These are phyloP conservation scores for Colletotrichum viniferum DNA, from an alignment of 2,329 filamentous ascomycete genomes.

Conservation along the genomic window DNA sequence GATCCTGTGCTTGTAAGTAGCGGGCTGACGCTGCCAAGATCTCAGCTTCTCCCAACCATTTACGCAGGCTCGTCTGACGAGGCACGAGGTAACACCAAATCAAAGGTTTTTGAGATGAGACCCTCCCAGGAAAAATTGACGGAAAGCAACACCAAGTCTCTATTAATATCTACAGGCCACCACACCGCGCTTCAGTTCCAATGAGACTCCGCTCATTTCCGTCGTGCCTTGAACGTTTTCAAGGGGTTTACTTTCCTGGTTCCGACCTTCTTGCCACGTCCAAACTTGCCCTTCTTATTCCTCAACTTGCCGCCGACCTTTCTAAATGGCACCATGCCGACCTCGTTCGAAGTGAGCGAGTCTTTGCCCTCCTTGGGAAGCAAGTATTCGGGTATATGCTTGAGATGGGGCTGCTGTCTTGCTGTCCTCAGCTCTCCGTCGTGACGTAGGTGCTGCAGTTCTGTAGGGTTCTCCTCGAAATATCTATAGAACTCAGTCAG, in stretches of 20 bases:
- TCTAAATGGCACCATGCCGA: slow-evolving; percentile 77
- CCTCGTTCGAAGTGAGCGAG: slow-evolving; percentile 64
- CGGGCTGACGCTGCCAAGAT: background rate
- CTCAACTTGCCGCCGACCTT: slow-evolving; percentile 58
- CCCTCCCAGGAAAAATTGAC: background rate
- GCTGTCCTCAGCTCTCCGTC: slow-evolving; percentile 87
- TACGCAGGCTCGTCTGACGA: background rate
- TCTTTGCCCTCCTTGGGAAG: slow-evolving; percentile 73
- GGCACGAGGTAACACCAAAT: background rate
- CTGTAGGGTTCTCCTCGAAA: slow-evolving; percentile 95
- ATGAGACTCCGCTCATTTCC: slow-evolving; percentile 40
- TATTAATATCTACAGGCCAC: background rate
- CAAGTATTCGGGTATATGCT: slow-evolving; percentile 93
- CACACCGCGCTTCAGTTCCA: background rate
- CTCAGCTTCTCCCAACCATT: background rate
- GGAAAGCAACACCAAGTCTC: background rate
- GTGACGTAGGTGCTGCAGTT: slow-evolving; percentile 85
- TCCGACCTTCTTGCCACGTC: slow-evolving; percentile 48
- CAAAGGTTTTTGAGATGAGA: background rate
- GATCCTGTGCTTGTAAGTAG: background rate
- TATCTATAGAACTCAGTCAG: slow-evolving; percentile 50
- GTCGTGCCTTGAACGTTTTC: slow-evolving; percentile 80
- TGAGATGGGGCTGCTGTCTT: slow-evolving; percentile 85
- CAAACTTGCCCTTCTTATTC: slow-evolving; percentile 46
- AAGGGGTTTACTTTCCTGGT: slow-evolving; percentile 81